Percentiles rank a stretch among this genome's conserved stretches.
phyloP scores from a whole-genome alignment of 495 filamentous ascomycete species.

The Zalerion maritima region DNA sequence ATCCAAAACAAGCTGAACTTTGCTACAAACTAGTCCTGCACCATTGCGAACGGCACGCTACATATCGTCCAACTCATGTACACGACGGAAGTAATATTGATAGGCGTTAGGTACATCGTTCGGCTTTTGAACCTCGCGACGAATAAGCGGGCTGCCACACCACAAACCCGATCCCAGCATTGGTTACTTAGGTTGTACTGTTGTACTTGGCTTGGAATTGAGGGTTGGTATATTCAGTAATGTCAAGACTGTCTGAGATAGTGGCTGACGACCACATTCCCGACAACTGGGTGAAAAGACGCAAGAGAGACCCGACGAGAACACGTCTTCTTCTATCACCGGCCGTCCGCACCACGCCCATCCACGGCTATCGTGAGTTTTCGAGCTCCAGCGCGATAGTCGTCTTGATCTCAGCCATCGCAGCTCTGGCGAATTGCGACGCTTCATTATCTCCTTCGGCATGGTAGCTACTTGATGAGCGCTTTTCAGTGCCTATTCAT shows the following conservation, averaged over 20 bases:
- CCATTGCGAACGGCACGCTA: conserved; percentile 37
- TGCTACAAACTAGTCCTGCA: conserved; percentile 25
- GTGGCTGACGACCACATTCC: conserved; percentile 48
- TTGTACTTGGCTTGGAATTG: conserved; percentile 41
- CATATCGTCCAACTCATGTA: conserved; percentile 47
- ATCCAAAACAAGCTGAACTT: conserved; percentile 45
- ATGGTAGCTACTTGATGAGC: conserved; percentile 45
- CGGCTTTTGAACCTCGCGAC: conserved; percentile 38
- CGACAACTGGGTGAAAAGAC: conserved; percentile 50
- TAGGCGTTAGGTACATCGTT: conserved; percentile 43
- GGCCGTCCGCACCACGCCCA: conserved; percentile 35
- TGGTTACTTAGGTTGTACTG: conserved; percentile 43
- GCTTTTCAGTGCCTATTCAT: conserved; percentile 42
- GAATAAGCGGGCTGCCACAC: conserved; percentile 35
- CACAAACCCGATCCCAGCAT: conserved; percentile 42
- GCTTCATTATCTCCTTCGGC: conserved; percentile 37
- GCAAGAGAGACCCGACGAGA: conserved; percentile 40
- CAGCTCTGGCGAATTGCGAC: conserved; percentile 44
- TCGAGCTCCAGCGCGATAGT: conserved; percentile 44
- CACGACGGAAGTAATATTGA: conserved; percentile 33
- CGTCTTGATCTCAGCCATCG: conserved; percentile 44
- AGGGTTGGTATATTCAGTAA: conserved; percentile 34
- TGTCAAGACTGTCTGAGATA: conserved; percentile 37
- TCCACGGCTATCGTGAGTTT: conserved; percentile 37
- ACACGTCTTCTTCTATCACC: conserved; percentile 43